Conservation (phyloP, 2,329 filamentous ascomycete species). For the Trichophaea hybrida region DNA sequence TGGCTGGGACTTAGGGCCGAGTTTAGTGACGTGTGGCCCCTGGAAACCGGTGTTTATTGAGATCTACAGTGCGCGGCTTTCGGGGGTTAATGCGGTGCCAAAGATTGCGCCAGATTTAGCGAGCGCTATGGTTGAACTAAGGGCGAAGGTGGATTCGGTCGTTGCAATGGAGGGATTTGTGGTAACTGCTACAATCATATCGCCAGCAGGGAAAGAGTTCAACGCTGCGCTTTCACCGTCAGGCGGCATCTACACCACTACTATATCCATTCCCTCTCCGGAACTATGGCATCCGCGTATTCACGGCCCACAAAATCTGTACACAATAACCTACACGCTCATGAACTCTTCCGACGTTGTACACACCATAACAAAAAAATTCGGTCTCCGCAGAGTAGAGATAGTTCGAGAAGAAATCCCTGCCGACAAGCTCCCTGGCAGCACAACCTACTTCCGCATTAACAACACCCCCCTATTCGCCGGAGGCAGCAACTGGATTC, state of each 20-base stretch:
- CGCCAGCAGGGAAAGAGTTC: conserved; percentile 5
- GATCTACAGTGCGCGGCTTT: conserved; percentile 49
- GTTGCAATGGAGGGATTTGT: background rate
- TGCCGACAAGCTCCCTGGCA: conserved; percentile 29
- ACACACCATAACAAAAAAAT: conserved; percentile 45
- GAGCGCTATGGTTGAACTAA: conserved; percentile 5
- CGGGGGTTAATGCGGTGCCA: conserved; percentile 11
- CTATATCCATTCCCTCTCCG: conserved; percentile 44
- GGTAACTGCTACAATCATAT: conserved; percentile 5
- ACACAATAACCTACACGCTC: conserved; percentile 46
- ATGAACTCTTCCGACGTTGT: conserved; percentile 33
- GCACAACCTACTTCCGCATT: conserved; percentile 60
- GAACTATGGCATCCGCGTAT: conserved; percentile 61
- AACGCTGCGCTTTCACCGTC: background rate
- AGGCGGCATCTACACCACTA: conserved; percentile 30
- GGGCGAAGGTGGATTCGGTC: conserved; percentile 1
- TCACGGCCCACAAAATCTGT: conserved; percentile 60
- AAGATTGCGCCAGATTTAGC: conserved; percentile 11
- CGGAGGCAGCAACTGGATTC: conserved; percentile 72
- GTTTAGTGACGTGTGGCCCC: conserved; percentile 51
- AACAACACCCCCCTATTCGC: conserved; percentile 66
- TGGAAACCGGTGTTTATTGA: conserved; percentile 63
- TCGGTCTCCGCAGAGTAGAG: conserved; percentile 52
- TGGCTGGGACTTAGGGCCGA: conserved; percentile 62
- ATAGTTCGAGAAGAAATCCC: conserved; percentile 42